Conservation (phyloP, 2,329 filamentous ascomycete species). For the Thermoascus crustaceus region DNA sequence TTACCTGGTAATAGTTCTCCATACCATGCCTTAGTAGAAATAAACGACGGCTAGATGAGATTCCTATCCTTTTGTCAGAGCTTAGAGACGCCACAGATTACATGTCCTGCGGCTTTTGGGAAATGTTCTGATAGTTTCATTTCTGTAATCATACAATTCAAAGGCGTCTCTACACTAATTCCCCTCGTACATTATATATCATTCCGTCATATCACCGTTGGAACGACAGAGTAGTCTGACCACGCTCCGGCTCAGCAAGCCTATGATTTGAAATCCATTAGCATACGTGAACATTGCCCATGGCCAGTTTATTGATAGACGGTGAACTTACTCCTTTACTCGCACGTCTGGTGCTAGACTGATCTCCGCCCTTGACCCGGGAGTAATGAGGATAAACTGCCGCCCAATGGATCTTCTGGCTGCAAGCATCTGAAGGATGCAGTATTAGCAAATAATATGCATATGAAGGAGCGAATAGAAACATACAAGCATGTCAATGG, state of each 20-base stretch:
- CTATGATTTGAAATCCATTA: constrained; percentile 13
- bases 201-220: constrained; percentile 14
- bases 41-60: too few relatives aligned
- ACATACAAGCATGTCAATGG: constrained; percentile 84
- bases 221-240: constrained; percentile 34
- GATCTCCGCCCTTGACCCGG: constrained; percentile 63
- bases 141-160: neutral
- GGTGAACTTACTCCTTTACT: constrained; percentile 33
- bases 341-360: constrained; percentile 36
- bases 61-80: too few relatives aligned
- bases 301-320: too few relatives aligned
- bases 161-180: too few relatives aligned
- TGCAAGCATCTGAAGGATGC: constrained; percentile 58
- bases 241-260: constrained; percentile 38
- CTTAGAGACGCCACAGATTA: too few relatives aligned
- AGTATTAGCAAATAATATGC: constrained; percentile 11
- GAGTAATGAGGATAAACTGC: constrained; percentile 94
- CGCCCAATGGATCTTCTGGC: constrained; percentile 79
- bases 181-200: constrained; percentile 1
- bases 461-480: neutral
- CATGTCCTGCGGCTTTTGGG: too few relatives aligned
- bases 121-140: too few relatives aligned
- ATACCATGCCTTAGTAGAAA: too few relatives aligned
- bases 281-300: too few relatives aligned
- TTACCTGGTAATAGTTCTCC: too few relatives aligned